phyloP scores from a whole-genome alignment of 495 filamentous ascomycete species.

The Penicillium robsamsonii region DNA sequence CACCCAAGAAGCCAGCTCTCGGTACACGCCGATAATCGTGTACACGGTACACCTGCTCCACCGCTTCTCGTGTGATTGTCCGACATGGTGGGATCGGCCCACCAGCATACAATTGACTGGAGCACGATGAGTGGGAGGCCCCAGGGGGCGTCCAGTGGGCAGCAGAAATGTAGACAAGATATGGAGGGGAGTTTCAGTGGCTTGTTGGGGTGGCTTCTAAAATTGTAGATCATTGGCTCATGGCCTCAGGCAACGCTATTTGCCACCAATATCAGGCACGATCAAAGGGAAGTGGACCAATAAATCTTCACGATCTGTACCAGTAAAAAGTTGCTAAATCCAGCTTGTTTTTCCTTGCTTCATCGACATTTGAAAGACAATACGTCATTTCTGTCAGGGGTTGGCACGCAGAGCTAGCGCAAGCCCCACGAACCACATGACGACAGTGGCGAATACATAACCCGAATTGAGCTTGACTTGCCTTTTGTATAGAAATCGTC shows the following conservation, averaged over 20 bases:
- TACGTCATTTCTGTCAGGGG: slow-evolving; percentile 4
- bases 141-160: slow-evolving; percentile 3
- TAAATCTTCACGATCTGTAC: not conserved
- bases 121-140: not conserved
- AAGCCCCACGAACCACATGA: not conserved
- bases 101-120: not conserved
- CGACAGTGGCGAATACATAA: slow-evolving; percentile 4
- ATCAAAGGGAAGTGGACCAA: not conserved
- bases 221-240: not conserved
- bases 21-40: slow-evolving; percentile 14
- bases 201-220: slow-evolving; percentile 9
- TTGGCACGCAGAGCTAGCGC: not conserved
- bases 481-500: not conserved
- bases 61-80: slow-evolving; percentile 4
- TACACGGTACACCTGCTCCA: slow-evolving; percentile 12
- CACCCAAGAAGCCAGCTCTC: slow-evolving; percentile 3
- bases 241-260: slow-evolving; percentile 4
- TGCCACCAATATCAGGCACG: slow-evolving; percentile 7
- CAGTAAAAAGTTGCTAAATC: not conserved
- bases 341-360: not conserved
- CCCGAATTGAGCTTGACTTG: not conserved
- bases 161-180: not conserved
- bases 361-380: not conserved
- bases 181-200: slow-evolving; percentile 7
- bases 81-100: slow-evolving; percentile 1